A percentile compares a stretch with the other conserved stretches of the same genome.
Conservation (phyloP, 169 alveolate species). For the Eimeria zaria region DNA sequence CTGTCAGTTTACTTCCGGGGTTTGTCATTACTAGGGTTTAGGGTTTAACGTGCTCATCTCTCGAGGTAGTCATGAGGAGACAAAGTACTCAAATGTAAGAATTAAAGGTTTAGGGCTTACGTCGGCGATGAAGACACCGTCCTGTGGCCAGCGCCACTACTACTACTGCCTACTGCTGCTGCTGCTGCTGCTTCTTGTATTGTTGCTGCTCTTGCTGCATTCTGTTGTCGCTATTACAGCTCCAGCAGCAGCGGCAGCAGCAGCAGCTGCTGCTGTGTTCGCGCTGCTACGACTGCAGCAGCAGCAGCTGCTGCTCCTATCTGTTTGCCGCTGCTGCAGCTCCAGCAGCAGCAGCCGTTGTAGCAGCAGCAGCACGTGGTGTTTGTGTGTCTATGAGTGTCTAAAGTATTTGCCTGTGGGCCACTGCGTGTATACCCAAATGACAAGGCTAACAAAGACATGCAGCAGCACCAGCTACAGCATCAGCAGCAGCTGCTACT, state of each 20-base stretch:
- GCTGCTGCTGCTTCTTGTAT: neutral
- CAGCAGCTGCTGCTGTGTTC: neutral
- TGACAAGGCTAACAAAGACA: no score
- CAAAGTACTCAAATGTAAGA: no score
- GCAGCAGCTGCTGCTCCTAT: no score
- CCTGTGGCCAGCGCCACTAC: neutral
- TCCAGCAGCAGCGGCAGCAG: neutral
- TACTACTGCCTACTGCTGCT: neutral
- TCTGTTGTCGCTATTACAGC: neutral
- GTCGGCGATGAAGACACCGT: neutral
- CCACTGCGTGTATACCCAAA: no score
- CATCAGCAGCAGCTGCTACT: slow-evolving; percentile 19
- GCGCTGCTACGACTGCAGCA: no score
- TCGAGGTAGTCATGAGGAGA: no score
- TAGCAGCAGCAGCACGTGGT: no score
- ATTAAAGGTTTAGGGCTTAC: neutral
- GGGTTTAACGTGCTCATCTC: no score
- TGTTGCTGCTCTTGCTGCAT: neutral
- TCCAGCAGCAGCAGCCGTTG: neutral
- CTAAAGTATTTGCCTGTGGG: no score
- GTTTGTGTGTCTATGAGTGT: no score
- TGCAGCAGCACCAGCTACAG: neutral
- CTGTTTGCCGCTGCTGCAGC: no score
- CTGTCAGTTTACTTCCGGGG: no score
- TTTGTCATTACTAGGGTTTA: neutral